Base-by-base conservation (phyloP, 495 filamentous ascomycete species). In the Xylaria telfairii region DNA sequence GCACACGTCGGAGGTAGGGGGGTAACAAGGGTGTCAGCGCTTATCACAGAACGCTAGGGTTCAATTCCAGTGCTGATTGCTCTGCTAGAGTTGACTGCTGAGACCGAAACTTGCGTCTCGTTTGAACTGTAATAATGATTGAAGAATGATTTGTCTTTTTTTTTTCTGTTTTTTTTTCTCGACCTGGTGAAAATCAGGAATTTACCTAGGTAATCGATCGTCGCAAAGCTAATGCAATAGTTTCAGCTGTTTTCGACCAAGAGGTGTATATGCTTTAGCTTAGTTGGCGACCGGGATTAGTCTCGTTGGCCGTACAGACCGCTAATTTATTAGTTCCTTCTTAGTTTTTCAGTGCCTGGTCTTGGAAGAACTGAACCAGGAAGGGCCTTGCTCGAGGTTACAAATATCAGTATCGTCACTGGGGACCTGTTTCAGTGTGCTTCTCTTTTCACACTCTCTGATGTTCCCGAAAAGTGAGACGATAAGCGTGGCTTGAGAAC, bases 311-410 rank as follows among this genome's bases (percentile, higher is more conserved):
- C n/a, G 34, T 32, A 1, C 59, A 37, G 34, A 3, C 34, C 34
- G 26, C 61, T 65, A 65, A 8, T 28, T n/a, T 42, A 41, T 54
- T 54, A 66, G 64, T 49, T 32, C 9, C n/a, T n/a, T n/a, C n/a
- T n/a, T n/a, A n/a, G 8, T 10, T 39, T 47, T 24, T 47, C 30
- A 46, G 41, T 28, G 37, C 21, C 39, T 66, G n/a, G 49, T 28
- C 34, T 30, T 66, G 47, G 37, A n/a, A 21, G 47, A 2, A 42
- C 47, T 47, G 42, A 21, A 19, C 61, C 41, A 26, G 64, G 64
- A 66, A 53, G 47, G 21, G 47, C 64, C 64, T 54, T 66, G 64
- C 30, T 66, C 26, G 32, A 37, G 46, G 21, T 66, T 39, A 41
- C 47, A 54, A 53, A 26, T 66, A 13, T 66, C 30, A 28, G 44